These are phyloP conservation scores for Paraphysoderma sedebokerense DNA, from an alignment of 371 early-diverging fungal genomes.

Conservation along the genomic window DNA sequence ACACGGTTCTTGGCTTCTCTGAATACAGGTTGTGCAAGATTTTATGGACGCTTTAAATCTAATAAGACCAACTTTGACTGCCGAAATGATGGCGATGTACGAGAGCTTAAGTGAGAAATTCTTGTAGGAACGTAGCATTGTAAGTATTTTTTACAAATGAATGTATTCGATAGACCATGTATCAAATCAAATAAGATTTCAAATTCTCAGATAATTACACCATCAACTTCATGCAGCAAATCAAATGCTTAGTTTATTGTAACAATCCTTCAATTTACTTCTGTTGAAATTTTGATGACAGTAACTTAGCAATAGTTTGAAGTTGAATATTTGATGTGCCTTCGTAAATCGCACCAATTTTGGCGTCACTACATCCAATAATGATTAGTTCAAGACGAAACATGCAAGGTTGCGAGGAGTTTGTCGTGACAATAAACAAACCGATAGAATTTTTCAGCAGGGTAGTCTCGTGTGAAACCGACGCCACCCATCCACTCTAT, in stretches of 20 bases:
- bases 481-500: slow-evolving; percentile 96
- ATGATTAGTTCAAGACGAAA: too few species aligned
- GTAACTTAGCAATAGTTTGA: slow-evolving; percentile 84
- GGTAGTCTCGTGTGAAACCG: slow-evolving; percentile 77
- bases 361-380: too few species aligned
- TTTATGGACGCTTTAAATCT: not conserved
- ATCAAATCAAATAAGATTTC: too few species aligned
- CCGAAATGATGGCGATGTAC: not conserved
- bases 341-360: slow-evolving; percentile 74
- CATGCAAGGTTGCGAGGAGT: too few species aligned
- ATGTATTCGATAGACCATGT: not conserved
- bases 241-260: too few species aligned
- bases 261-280: too few species aligned
- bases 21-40: too few species aligned
- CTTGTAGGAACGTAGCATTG: not conserved
- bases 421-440: too few species aligned
- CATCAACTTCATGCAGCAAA: too few species aligned
- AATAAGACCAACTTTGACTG: not conserved
- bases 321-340: slow-evolving; percentile 77
- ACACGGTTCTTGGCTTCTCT: too few species aligned
- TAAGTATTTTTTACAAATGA: not conserved
- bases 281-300: too few species aligned
- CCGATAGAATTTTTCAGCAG: slow-evolving; percentile 90
- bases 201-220: too few species aligned
- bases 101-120: not conserved